These are phyloP conservation scores for Brassica carinata DNA, from an alignment of 345 rosid genomes.

Conservation along the genomic window DNA sequence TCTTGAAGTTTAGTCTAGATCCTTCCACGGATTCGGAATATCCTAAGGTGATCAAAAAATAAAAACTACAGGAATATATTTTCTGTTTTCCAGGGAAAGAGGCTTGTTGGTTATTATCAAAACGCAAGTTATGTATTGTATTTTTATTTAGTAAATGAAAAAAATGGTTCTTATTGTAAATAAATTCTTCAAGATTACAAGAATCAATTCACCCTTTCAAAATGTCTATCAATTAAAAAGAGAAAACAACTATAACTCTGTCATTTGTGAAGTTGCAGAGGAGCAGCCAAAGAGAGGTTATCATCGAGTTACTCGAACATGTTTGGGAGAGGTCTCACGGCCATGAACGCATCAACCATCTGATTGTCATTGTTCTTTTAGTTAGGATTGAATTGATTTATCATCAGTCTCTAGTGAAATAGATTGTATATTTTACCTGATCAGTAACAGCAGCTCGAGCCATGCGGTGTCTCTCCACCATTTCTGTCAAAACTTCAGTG, in stretches of 20 bases:
- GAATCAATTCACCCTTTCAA: not conserved
- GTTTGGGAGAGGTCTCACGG: slow-evolving; percentile 83
- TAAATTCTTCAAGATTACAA: not conserved
- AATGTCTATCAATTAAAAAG: too few species aligned
- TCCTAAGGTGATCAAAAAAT: too few species aligned
- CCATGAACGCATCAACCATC: slow-evolving; percentile 98
- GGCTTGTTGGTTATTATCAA: too few species aligned
- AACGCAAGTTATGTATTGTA: too few species aligned
- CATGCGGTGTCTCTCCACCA: slow-evolving; percentile 78
- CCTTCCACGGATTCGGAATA: too few species aligned
- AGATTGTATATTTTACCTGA: slow-evolving; percentile 46
- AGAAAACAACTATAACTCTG: not conserved
- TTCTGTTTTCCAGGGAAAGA: too few species aligned
- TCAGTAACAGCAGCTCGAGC: slow-evolving; percentile 87
- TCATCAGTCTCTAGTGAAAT: too few species aligned
- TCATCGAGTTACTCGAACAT: slow-evolving; percentile 59
- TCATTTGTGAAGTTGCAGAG: not conserved
- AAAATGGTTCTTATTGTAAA: not conserved
- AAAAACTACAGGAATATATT: too few species aligned
- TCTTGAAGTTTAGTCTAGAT: too few species aligned
- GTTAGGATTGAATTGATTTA: too few species aligned
- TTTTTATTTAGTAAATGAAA: too few species aligned
- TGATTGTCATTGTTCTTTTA: slow-evolving; percentile 28
- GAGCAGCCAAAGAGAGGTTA: not conserved
- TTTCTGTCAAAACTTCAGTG: slow-evolving; percentile 61